Conservation (phyloP, 1,139 yeast genomes). For the Kodamaea anthophila region DNA sequence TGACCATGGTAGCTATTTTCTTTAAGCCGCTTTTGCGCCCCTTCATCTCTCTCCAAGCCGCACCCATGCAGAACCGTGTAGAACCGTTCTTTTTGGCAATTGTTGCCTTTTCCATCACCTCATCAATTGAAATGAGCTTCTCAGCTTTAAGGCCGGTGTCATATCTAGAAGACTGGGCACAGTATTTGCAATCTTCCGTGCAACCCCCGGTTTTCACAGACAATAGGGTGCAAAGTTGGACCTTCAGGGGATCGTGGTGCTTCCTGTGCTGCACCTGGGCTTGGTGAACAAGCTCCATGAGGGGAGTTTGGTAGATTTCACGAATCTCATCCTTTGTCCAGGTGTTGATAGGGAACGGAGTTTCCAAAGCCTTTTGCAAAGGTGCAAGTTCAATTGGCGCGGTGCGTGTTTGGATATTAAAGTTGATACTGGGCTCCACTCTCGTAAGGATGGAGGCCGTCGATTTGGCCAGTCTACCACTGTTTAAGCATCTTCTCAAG, state of each 20-base stretch:
- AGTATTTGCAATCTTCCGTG: constrained; percentile 75
- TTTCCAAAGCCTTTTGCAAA: constrained; percentile 13
- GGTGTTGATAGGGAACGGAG: constrained; percentile 32
- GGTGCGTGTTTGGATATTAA: constrained; percentile 7
- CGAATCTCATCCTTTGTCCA: constrained; percentile 61
- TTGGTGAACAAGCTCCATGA: constrained; percentile 54
- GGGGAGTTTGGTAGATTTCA: constrained; percentile 58
- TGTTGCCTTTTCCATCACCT: constrained; percentile 57
- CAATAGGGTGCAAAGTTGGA: constrained; percentile 70
- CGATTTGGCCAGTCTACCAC: constrained; percentile 3
- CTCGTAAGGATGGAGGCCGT: constrained; percentile 3
- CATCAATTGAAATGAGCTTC: constrained; percentile 53
- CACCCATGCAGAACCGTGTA: constrained; percentile 80
- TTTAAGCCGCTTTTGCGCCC: constrained; percentile 68
- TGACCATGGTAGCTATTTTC: constrained; percentile 61
- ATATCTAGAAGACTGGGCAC: constrained; percentile 68
- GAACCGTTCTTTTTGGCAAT: constrained; percentile 66
- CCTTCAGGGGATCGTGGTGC: constrained; percentile 62
- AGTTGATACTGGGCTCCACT: constrained; percentile 5
- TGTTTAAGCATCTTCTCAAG: constrained; percentile 1
- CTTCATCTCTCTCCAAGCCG: constrained; percentile 84
- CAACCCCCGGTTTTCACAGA: constrained; percentile 79
- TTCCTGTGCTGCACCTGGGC: constrained; percentile 64
- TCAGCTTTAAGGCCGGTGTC: constrained; percentile 68
- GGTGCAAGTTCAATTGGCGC: constrained; percentile 4